Percentiles rank a stretch among this genome's conserved stretches.
Evolutionary conservation across 176 grass and related monocot genomes (phyloP).

Genomic region (Pharus latifolius): DNA sequence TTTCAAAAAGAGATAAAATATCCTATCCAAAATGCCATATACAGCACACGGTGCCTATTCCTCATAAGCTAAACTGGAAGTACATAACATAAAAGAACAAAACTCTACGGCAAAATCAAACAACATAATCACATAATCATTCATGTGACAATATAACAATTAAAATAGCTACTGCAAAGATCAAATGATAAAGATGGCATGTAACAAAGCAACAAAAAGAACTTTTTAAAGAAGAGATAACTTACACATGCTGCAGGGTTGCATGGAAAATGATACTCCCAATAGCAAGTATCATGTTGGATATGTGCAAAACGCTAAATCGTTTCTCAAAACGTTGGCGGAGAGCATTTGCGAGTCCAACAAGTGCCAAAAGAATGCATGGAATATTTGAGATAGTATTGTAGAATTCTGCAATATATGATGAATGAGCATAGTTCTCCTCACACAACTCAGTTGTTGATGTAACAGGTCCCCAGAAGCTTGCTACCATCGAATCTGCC

Average conservation of each 20-base stretch:
- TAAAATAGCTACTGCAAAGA: background rate
- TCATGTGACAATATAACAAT: background rate
- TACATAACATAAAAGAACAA: background rate
- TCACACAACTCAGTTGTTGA: conserved; percentile 67
- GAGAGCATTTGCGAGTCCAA: conserved; percentile 61
- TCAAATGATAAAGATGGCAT: background rate
- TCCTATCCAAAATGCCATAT: background rate
- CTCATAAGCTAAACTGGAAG: background rate
- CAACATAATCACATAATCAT: background rate
- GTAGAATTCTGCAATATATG: conserved; percentile 82
- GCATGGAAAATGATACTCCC: conserved; percentile 86
- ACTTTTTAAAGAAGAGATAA: background rate
- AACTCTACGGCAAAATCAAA: too few relatives aligned
- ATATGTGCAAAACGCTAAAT: conserved; percentile 71
- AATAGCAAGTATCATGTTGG: conserved; percentile 75
- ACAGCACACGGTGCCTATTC: background rate
- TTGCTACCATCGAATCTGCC: conserved; percentile 60
- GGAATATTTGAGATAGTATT: conserved; percentile 74
- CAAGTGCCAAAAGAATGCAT: conserved; percentile 53
- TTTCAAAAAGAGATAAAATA: background rate
- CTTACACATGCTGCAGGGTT: conserved; percentile 81
- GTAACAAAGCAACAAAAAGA: background rate
- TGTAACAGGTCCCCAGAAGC: conserved; percentile 86
- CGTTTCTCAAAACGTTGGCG: conserved; percentile 77
- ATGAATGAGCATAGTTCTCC: conserved; percentile 57